phyloP scores from a whole-genome alignment of 2,329 filamentous ascomycete genomes.

The Phialophora macrospora region DNA sequence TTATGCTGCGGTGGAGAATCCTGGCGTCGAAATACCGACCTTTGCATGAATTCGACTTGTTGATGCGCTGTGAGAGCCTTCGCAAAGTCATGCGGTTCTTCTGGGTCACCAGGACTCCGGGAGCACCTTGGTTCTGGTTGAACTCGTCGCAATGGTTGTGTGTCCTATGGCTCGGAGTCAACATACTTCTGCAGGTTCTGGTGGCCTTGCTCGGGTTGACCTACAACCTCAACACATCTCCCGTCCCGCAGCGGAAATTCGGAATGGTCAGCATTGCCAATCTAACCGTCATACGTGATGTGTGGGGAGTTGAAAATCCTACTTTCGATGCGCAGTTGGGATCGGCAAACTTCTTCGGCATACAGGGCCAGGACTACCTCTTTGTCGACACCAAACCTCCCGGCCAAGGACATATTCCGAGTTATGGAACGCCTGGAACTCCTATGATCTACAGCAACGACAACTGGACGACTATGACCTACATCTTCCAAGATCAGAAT shows the following conservation, averaged over 20 bases:
- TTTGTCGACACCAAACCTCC: conserved; percentile 25
- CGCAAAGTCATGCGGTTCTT: conserved; percentile 36
- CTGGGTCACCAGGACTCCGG: conserved; percentile 29
- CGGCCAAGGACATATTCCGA: conserved; percentile 21
- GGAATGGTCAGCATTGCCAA: conserved; percentile 94
- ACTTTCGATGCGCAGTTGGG: conserved; percentile 29
- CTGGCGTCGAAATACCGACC: conserved; percentile 36
- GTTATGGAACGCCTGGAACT: conserved; percentile 29
- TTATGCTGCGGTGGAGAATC: conserved; percentile 38
- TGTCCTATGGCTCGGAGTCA: conserved; percentile 32
- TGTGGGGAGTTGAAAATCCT: conserved; percentile 27
- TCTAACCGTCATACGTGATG: conserved; percentile 71
- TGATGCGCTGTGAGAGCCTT: conserved; percentile 38
- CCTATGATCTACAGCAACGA: conserved; percentile 30
- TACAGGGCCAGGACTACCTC: conserved; percentile 35
- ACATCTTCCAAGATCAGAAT: conserved; percentile 34
- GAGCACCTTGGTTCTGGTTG: conserved; percentile 27
- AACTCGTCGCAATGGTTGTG: conserved; percentile 37
- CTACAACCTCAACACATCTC: conserved; percentile 36
- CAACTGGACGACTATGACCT: conserved; percentile 27
- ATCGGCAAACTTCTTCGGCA: conserved; percentile 35
- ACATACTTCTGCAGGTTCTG: conserved; percentile 34
- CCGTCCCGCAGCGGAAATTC: conserved; percentile 75
- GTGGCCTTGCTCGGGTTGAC: conserved; percentile 38
- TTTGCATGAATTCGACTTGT: conserved; percentile 38